Conservation (phyloP, 2,329 filamentous ascomycete genomes). For the Nigrospora osmanthi region DNA sequence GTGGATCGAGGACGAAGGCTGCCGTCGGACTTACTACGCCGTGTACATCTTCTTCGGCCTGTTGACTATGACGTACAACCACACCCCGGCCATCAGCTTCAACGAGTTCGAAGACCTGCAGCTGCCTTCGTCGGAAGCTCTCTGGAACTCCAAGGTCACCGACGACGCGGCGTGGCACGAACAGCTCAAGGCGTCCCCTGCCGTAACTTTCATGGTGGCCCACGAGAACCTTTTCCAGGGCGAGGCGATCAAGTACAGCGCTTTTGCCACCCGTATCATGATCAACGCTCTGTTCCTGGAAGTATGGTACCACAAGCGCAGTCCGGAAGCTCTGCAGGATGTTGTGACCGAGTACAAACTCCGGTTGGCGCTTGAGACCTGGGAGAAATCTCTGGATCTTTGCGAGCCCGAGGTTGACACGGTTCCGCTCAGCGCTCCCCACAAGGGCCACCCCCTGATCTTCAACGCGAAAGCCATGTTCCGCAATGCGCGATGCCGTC, state of each 20-base stretch:
- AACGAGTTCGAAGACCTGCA: constrained; percentile 94
- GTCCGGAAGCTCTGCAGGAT: constrained; percentile 93
- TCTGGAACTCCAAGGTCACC: constrained; percentile 80
- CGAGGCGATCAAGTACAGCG: constrained; percentile 83
- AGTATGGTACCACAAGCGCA: constrained; percentile 98
- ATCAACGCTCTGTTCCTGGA: constrained; percentile 98
- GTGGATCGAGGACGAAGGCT: constrained; percentile 96
- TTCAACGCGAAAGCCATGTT: constrained; percentile 99
- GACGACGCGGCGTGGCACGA: constrained; percentile 84
- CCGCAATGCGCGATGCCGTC: constrained; percentile 82
- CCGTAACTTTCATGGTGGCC: constrained; percentile 84
- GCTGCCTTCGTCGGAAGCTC: constrained; percentile 83
- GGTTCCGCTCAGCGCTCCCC: constrained; percentile 84
- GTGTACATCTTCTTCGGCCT: constrained; percentile 99
- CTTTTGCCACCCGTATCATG: constrained; percentile 95
- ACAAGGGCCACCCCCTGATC: constrained; percentile 91
- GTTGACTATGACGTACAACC: constrained; percentile 91
- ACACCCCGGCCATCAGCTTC: constrained; percentile 95
- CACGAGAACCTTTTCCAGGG: constrained; percentile 95
- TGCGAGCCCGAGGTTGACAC: constrained; percentile 87
- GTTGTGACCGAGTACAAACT: constrained; percentile 98
- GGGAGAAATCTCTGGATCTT: constrained; percentile 91
- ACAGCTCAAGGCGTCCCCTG: constrained; percentile 60
- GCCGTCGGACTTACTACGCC: constrained; percentile 92
- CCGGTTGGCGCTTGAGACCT: constrained; percentile 90